Base-by-base conservation (phyloP, 2,329 filamentous ascomycete genomes). In the Hypoxylon sp. region DNA sequence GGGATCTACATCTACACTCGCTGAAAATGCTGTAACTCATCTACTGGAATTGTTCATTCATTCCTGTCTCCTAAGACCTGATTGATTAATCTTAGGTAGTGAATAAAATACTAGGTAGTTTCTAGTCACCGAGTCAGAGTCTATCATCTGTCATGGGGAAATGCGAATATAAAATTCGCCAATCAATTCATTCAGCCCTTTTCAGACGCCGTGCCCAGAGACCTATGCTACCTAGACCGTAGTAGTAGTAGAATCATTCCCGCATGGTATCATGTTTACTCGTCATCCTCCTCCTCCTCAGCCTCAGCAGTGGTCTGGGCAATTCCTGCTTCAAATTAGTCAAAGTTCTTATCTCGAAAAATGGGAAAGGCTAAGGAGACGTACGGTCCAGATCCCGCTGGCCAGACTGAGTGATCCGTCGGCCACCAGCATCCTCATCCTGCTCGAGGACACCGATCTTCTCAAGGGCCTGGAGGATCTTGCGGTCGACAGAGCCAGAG, bases 391-490 rank as follows among this genome's bases (percentile, higher is more conserved):
- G 89, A 92, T 99, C 96, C 89, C 96, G 93, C 90, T 98, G 94
- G 82, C 96, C 96, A 80, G 90, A 90, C 89, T 98, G 94, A 79
- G 96, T 98, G 86, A 99, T 98, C 84, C 96, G 91, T 82, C 96
- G 93, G 80, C 96, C 96, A 85, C 96, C 96, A 90, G 97, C 97
- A 76, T 98, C 95, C 89, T 98, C 95, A 79, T 98, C 95, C 81
- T 92, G 87, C 91, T 99, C 96, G 72, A 99, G 87, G 78, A 99
- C 94, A 84, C 95, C 94, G 79, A 99, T 98, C 92, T 98, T 98
- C 92, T 98, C 96, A 67, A 99, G 92, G 71, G 94, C 88, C 89
- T 99, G 96, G 83, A 98, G 87, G 82, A 97, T 89, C 89, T 98
- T 98, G 85, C 96, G 94, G 89, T 99, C 96, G 77, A 99, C 94